Base-by-base conservation (phyloP, 2,329 filamentous ascomycete species). In the Penicillium sp. region DNA sequence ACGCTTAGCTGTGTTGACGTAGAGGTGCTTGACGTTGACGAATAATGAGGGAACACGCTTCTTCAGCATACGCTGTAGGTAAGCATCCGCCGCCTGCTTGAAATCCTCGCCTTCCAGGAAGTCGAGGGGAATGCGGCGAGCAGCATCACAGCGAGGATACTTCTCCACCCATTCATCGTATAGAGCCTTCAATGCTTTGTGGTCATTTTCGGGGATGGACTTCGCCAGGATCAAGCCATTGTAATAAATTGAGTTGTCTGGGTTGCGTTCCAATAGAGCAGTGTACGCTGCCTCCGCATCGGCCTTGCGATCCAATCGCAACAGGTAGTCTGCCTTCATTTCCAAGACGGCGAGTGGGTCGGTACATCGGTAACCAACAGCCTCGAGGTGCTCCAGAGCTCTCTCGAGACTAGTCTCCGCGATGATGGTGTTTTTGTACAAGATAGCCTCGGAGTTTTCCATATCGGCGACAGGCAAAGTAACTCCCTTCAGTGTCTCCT, bases 351-450 rank as follows among this genome's bases (percentile, higher is more conserved):
- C 88, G 46, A 94, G 81, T 38, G 90, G 87, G 75, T 99, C 94
- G 46, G 95, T 82, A 70, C 88, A 91, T 62, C 85, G 79, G 78
- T 91, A 93, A 49, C 85, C 84, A 47, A 89, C 84, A 10, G 83
- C 81, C 55, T 97, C 88, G 39, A 99, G 80, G 68, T 99, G 92
- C 60, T 95, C 87, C 67, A 97, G 77, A 5, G 94, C 94, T 66
- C 88, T 85, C 67, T 95, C 81, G 47, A 86, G 83, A 62, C 97
- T 92, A 54, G 86, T 85, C 75, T 97, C 95, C 36, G 90, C 91
- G 70, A 99, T 97, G 67, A 99, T 86, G 44, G 83, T 84, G 75
- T 97, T 99, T 77, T 96, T 97, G 79, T 99, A 99, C 76, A 99
- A 81, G 54, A 91, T 81, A 42, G 93, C 91, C 77, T 99, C 94